Conservation (phyloP, 192 early-diverging fungal species). For the Dispira simplex region DNA sequence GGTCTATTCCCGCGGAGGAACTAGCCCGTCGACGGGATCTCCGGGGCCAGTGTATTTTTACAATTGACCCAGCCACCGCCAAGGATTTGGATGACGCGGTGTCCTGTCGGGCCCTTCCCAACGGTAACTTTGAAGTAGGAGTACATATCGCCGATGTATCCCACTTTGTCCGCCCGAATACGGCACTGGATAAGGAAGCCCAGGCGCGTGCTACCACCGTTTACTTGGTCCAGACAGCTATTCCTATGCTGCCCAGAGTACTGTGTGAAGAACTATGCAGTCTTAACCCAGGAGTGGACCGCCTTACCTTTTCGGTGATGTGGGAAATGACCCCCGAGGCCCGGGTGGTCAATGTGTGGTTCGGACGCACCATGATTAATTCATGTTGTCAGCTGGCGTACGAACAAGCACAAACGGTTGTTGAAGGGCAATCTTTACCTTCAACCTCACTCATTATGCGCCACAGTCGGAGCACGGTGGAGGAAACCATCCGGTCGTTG, state of each 20-base stretch:
- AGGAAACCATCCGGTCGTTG: slow-evolving; percentile 30
- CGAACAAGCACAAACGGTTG: slow-evolving; percentile 83
- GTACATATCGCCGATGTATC: slow-evolving; percentile 96
- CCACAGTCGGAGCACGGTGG: slow-evolving; percentile 22
- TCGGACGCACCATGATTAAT: slow-evolving; percentile 77
- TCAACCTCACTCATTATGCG: not conserved
- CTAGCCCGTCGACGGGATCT: slow-evolving; percentile 56
- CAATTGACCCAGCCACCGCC: slow-evolving; percentile 63
- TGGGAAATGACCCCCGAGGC: slow-evolving; percentile 40
- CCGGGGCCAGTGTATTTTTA: slow-evolving; percentile 53
- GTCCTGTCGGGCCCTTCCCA: slow-evolving; percentile 18
- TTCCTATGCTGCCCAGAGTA: slow-evolving; percentile 88
- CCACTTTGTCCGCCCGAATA: slow-evolving; percentile 70
- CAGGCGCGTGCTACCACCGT: slow-evolving; percentile 77
- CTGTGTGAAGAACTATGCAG: slow-evolving; percentile 72
- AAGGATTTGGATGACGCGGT: slow-evolving; percentile 32
- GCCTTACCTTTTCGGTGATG: slow-evolving; percentile 83
- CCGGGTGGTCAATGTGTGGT: slow-evolving; percentile 56
- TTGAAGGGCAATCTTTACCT: slow-evolving; percentile 20
- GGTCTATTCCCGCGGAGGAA: slow-evolving; percentile 61
- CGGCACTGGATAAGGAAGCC: slow-evolving; percentile 78
- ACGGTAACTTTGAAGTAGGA: slow-evolving; percentile 17
- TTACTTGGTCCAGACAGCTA: slow-evolving; percentile 79
- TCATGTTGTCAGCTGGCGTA: slow-evolving; percentile 90
- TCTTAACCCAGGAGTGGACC: slow-evolving; percentile 71